Conservation (phyloP, 345 rosid species). For the Eucalyptus guilfoylei region DNA sequence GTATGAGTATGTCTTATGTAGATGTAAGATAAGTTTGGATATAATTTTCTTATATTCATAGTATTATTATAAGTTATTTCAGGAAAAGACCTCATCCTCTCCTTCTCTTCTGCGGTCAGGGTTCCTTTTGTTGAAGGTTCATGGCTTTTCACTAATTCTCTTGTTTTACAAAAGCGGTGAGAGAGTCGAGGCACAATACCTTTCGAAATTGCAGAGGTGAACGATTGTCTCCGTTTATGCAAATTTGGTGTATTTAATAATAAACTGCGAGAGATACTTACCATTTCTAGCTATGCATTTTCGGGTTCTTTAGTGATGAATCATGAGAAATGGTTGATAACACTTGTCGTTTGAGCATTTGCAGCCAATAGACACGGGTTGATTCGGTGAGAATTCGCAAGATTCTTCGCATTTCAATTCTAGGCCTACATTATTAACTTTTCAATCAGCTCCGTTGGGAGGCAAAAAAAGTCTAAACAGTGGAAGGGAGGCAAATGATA, state of each 20-base stretch:
- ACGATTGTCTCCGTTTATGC: background rate
- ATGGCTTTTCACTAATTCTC: background rate
- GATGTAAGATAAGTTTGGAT: too few species aligned
- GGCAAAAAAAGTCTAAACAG: too few species aligned
- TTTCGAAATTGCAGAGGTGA: background rate
- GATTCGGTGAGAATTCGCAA: background rate
- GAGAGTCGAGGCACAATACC: background rate
- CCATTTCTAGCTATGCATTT: background rate
- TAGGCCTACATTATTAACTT: background rate
- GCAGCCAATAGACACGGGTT: accelerated
- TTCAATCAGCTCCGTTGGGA: background rate
- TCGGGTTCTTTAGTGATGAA: background rate
- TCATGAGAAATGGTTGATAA: background rate
- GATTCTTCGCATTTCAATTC: background rate
- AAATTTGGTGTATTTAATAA: accelerated
- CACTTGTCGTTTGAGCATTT: background rate
- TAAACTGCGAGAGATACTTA: background rate
- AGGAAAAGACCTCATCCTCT: too few species aligned
- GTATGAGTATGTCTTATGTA: too few species aligned
- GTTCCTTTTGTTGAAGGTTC: background rate
- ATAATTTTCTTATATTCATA: too few species aligned
- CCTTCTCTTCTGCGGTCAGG: too few species aligned
- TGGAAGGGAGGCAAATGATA: too few species aligned
- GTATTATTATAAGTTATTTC: too few species aligned
- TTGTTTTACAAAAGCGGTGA: too few species aligned